phyloP scores from a whole-genome alignment of 2,329 filamentous ascomycete genomes.

The Aureobasidium sp. region DNA sequence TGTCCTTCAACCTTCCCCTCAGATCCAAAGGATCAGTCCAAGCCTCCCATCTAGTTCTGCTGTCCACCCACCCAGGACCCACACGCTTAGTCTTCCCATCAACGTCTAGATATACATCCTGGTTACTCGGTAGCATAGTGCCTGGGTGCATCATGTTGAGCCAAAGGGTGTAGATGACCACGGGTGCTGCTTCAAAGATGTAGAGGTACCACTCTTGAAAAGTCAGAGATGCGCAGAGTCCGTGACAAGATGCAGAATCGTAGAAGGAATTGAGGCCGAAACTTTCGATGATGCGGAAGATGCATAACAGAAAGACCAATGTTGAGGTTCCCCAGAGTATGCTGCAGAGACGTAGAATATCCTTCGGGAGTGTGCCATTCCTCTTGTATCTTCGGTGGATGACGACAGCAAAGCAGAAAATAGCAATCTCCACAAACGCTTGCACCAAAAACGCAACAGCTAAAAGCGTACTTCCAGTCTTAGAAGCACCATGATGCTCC shows the following conservation, averaged over 20 bases:
- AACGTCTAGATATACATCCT: background rate
- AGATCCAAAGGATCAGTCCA: background rate
- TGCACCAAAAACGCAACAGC: background rate
- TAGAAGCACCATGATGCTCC: background rate
- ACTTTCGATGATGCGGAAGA: slow-evolving; percentile 61
- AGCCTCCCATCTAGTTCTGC: background rate
- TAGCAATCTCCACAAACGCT: background rate
- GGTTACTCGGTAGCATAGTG: background rate
- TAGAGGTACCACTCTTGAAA: slow-evolving; percentile 60
- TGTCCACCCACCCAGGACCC: background rate
- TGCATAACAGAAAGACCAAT: slow-evolving; percentile 54
- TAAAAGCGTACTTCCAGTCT: background rate
- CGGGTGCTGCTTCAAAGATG: slow-evolving; percentile 51
- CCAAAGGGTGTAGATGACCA: slow-evolving; percentile 4
- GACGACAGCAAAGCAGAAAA: background rate
- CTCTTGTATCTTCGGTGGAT: slow-evolving; percentile 34
- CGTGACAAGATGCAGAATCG: slow-evolving; percentile 25
- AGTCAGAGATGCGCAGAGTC: slow-evolving; percentile 40
- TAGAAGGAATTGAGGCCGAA: slow-evolving; percentile 30
- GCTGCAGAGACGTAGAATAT: slow-evolving; percentile 48
- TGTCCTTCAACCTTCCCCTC: background rate
- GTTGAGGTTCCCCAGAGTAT: slow-evolving; percentile 55
- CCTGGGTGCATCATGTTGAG: slow-evolving; percentile 2
- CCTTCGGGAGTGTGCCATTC: slow-evolving; percentile 49
- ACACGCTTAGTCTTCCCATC: background rate